A percentile compares a stretch with the other conserved stretches of the same genome.
These are phyloP conservation scores for Podila clonocystis DNA, from an alignment of 192 early-diverging fungal genomes.

Conservation along the genomic window DNA sequence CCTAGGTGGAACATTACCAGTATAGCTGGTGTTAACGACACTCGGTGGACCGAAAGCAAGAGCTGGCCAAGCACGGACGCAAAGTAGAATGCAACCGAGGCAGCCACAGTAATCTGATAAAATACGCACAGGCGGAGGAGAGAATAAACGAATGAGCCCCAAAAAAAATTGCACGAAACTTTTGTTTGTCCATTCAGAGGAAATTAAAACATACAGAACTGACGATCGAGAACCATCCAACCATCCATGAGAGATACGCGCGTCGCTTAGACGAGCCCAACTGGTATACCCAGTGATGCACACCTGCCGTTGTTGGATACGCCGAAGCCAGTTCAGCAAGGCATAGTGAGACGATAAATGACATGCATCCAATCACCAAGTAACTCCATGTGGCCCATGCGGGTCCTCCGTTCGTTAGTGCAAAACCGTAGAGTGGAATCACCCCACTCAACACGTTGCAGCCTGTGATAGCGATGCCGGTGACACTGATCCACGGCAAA, in stretches of 20 bases:
- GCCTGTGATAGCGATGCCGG: slow-evolving; percentile 18
- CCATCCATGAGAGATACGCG: slow-evolving; percentile 35
- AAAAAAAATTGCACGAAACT: background rate
- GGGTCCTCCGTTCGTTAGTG: slow-evolving; percentile 37
- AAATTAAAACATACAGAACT: slow-evolving; percentile 17
- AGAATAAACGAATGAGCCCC: background rate
- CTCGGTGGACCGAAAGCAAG: slow-evolving; percentile 16
- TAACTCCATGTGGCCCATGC: slow-evolving; percentile 44
- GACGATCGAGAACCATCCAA: slow-evolving; percentile 36
- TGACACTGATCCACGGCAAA: slow-evolving; percentile 12
- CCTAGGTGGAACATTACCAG: slow-evolving; percentile 46
- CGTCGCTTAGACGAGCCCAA: slow-evolving; percentile 11
- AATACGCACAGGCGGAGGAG: background rate
- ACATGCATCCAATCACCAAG: slow-evolving; percentile 31
- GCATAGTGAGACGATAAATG: slow-evolving; percentile 26
- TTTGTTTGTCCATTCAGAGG: background rate
- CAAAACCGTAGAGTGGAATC: slow-evolving; percentile 25
- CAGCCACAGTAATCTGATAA: slow-evolving; percentile 28
- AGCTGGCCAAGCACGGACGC: slow-evolving; percentile 27
- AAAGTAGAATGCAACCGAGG: slow-evolving; percentile 41
- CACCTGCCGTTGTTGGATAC: slow-evolving; percentile 33
- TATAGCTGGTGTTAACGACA: slow-evolving; percentile 13
- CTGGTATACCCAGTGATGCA: slow-evolving; percentile 41
- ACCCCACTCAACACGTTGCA: slow-evolving; percentile 31
- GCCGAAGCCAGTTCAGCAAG: slow-evolving; percentile 38